These are phyloP conservation scores for Aspergillus chevalieri DNA, from an alignment of 2,329 filamentous ascomycete species.

Conservation along the genomic window DNA sequence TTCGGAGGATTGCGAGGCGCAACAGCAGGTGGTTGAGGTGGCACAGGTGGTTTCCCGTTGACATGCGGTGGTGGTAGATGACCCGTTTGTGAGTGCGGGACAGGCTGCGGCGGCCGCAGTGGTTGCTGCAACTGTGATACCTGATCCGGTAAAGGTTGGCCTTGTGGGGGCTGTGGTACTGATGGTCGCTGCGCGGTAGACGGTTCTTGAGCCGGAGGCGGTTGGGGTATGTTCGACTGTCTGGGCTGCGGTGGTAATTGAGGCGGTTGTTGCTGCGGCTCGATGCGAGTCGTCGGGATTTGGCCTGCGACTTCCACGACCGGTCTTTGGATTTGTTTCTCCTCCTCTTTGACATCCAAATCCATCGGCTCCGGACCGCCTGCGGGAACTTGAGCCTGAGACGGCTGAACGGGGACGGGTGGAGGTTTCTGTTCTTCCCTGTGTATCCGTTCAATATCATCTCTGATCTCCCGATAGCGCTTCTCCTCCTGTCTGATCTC, in stretches of 20 bases:
- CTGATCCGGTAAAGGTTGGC: neutral
- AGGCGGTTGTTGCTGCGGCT: constrained; percentile 4
- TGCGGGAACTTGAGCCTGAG: constrained; percentile 2
- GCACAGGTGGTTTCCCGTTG: constrained; percentile 15
- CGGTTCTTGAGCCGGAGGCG: neutral
- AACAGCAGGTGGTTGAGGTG: constrained; percentile 17
- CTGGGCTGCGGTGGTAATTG: constrained; percentile 4
- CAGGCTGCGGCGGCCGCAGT: constrained; percentile 4
- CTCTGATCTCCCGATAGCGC: constrained; percentile 56
- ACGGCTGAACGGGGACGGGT: neutral
- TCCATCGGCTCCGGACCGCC: constrained; percentile 17
- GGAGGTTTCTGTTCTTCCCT: constrained; percentile 42
- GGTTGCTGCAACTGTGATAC: constrained; percentile 3
- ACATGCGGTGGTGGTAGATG: constrained; percentile 10
- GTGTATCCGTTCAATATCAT: constrained; percentile 65
- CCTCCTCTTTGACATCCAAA: constrained; percentile 22
- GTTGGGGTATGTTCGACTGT: constrained; percentile 1
- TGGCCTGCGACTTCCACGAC: constrained; percentile 2
- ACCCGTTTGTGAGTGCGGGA: constrained; percentile 6
- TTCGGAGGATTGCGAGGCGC: constrained; percentile 10
- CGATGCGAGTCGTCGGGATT: constrained; percentile 1
- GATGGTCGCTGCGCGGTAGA: constrained; percentile 5
- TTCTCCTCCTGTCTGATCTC: constrained; percentile 71
- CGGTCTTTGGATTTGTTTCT: constrained; percentile 9
- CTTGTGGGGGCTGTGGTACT: constrained; percentile 4